A percentile compares a stretch with the other conserved stretches of the same genome.
phyloP scores from a whole-genome alignment of 2,329 filamentous ascomycete species.

The Verticillium tricorpus region DNA sequence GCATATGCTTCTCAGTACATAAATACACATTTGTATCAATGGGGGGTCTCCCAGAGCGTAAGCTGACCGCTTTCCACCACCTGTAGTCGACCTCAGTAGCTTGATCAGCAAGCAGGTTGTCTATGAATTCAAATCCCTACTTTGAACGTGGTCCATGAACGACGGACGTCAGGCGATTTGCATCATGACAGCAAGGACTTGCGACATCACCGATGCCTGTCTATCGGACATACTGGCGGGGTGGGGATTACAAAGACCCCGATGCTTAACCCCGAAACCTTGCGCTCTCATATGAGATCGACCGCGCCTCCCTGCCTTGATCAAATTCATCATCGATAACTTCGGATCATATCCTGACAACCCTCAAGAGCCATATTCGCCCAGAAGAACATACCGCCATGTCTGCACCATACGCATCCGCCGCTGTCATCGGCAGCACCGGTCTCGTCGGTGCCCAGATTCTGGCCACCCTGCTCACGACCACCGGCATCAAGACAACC shows the following conservation, averaged over 20 bases:
- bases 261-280: background rate
- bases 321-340: background rate
- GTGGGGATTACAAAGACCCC: background rate
- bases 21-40: background rate
- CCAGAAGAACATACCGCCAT: background rate
- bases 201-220: background rate
- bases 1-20: no score
- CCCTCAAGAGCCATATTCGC: background rate
- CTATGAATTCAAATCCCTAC: background rate
- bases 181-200: background rate
- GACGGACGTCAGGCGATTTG: background rate
- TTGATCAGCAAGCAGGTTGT: background rate
- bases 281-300: background rate
- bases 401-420: background rate
- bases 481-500: conserved; percentile 48
- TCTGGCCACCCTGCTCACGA: conserved; percentile 58
- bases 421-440: conserved; percentile 55
- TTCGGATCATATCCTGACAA: background rate
- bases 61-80: background rate
- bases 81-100: background rate
- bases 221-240: background rate
- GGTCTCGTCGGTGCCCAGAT: conserved; percentile 71
- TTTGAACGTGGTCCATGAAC: background rate
- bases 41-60: background rate
- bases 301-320: background rate